Evolutionary conservation across 805 yeast species (phyloP).

Genomic region (Saturnispora silvae): DNA sequence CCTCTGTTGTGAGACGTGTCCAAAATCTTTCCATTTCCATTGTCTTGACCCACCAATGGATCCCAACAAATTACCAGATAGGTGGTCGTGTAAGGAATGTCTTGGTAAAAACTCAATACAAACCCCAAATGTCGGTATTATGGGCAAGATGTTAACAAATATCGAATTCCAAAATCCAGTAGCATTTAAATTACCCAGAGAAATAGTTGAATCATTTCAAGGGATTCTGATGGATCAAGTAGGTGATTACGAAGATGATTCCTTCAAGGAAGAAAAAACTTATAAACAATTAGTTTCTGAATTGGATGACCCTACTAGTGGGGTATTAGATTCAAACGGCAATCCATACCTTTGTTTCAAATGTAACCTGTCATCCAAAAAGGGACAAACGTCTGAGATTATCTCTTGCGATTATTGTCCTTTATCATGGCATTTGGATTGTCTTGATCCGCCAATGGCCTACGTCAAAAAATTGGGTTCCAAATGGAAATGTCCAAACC

Average conservation of each 20-base stretch:
- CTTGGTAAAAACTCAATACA: constrained; percentile 26
- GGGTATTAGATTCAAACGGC: constrained; percentile 54
- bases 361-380: constrained; percentile 40
- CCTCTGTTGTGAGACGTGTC: constrained; percentile 90
- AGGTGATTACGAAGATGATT: constrained; percentile 66
- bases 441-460: constrained; percentile 66
- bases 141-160: constrained; percentile 47
- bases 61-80: constrained; percentile 65
- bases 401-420: constrained; percentile 78
- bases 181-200: constrained; percentile 57
- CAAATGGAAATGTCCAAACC: constrained; percentile 91
- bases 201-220: constrained; percentile 59
- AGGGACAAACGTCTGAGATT: constrained; percentile 38
- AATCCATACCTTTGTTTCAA: constrained; percentile 60
- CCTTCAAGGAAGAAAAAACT: constrained; percentile 38
- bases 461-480: constrained; percentile 61
- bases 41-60: constrained; percentile 88
- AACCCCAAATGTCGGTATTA: constrained; percentile 32
- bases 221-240: constrained; percentile 56
- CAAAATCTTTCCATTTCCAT: constrained; percentile 80
- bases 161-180: constrained; percentile 52
- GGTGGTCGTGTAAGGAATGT: constrained; percentile 85
- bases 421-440: constrained; percentile 81
- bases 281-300: constrained; percentile 35
- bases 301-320: constrained; percentile 44